Conservation (phyloP, 495 filamentous ascomycete genomes). For the Glonium stellatum region DNA sequence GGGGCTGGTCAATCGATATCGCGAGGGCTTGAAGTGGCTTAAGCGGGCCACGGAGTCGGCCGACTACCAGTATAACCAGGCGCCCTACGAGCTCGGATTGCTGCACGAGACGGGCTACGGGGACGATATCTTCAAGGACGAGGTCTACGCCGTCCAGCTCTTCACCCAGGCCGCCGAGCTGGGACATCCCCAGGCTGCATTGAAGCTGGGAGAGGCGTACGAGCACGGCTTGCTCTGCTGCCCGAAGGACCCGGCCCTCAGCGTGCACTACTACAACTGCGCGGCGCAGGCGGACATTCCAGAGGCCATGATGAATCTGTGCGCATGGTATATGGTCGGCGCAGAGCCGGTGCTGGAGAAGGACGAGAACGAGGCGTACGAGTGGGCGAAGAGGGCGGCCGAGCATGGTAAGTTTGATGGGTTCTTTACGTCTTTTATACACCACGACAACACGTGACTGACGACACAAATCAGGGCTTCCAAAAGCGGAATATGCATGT, state of each 20-base stretch:
- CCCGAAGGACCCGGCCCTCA: constrained; percentile 83
- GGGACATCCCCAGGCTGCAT: constrained; percentile 77
- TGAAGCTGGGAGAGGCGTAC: constrained; percentile 89
- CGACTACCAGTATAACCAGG: constrained; percentile 84
- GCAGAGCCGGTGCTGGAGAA: constrained; percentile 89
- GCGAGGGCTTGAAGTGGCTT: constrained; percentile 93
- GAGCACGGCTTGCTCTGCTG: constrained; percentile 85
- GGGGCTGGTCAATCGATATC: constrained; percentile 73
- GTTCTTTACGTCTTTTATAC: not conserved
- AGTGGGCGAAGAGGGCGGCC: constrained; percentile 86
- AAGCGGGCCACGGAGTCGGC: constrained; percentile 85
- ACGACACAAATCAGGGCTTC: constrained; percentile 53
- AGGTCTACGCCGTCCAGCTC: constrained; percentile 83
- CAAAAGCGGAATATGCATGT: constrained; percentile 91
- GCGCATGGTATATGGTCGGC: constrained; percentile 96
- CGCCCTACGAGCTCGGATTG: constrained; percentile 82
- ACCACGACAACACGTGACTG: not conserved
- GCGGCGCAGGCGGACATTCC: constrained; percentile 79
- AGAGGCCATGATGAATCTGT: constrained; percentile 96
- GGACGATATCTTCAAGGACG: constrained; percentile 85
- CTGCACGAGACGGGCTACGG: constrained; percentile 86
- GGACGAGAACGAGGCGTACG: constrained; percentile 92
- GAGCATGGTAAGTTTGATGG: constrained; percentile 59
- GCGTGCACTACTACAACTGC: constrained; percentile 93
- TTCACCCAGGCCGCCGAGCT: constrained; percentile 92